Evolutionary conservation across 768 basidiomycete species (phyloP).

Genomic region (Lanmaoa pseudosensibilis): DNA sequence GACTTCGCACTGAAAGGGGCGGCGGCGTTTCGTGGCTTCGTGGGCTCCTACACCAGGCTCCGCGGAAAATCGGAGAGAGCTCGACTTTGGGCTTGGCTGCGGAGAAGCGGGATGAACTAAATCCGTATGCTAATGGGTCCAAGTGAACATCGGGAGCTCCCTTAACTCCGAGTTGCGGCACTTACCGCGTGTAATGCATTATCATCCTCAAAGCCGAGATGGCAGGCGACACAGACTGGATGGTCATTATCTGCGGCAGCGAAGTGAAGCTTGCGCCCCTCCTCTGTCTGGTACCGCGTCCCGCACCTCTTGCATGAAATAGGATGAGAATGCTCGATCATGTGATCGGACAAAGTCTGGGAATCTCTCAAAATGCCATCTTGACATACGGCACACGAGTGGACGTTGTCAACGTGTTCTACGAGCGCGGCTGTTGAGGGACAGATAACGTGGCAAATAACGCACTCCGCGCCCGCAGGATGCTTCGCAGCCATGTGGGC

Average conservation of each 20-base stretch:
- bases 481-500: slow-evolving; percentile 28
- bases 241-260: slow-evolving; percentile 37
- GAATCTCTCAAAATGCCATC: slow-evolving; percentile 32
- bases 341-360: slow-evolving; percentile 29
- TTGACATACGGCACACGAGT: slow-evolving; percentile 29
- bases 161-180: slow-evolving; percentile 4
- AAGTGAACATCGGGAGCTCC: slow-evolving; percentile 11
- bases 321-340: slow-evolving; percentile 28
- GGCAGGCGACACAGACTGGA: slow-evolving; percentile 37
- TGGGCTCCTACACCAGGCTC: slow-evolving; percentile 9
- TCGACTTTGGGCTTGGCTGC: slow-evolving; percentile 12
- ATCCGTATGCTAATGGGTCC: slow-evolving; percentile 18
- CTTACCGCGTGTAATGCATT: slow-evolving; percentile 31
- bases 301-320: slow-evolving; percentile 30
- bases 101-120: slow-evolving; percentile 16
- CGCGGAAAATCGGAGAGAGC: slow-evolving; percentile 9
- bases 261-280: slow-evolving; percentile 40
- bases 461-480: slow-evolving; percentile 20
- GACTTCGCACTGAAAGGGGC: slow-evolving; percentile 20
- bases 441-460: slow-evolving; percentile 26
- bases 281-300: slow-evolving; percentile 36
- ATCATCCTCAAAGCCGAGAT: slow-evolving; percentile 38
- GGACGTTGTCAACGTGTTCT: slow-evolving; percentile 27
- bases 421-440: slow-evolving; percentile 25
- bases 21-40: neutral